Evolutionary conservation across 257 asterid species (phyloP).

Genomic region (Salvia splendens): DNA sequence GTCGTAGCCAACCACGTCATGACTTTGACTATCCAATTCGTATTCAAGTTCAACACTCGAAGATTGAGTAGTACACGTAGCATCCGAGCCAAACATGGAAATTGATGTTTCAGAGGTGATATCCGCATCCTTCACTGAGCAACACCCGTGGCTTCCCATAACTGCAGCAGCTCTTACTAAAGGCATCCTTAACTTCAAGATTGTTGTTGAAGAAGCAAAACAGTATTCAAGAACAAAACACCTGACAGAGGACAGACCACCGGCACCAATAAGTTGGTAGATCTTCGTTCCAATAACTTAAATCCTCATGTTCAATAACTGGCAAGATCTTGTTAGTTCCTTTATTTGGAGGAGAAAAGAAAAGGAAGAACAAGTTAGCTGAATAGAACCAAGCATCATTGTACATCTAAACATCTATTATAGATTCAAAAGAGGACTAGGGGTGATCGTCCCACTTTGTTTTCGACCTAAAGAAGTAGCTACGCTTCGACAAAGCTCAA

Average conservation of each 20-base stretch:
- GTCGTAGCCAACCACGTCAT: slow-evolving; percentile 47
- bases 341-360: not conserved
- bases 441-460: not conserved
- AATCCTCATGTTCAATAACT: not conserved
- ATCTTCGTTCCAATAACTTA: slow-evolving; percentile 21
- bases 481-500: not conserved
- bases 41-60: slow-evolving; percentile 44
- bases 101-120: slow-evolving; percentile 42
- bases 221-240: not conserved
- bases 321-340: slow-evolving; percentile 27
- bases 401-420: not conserved
- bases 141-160: slow-evolving; percentile 48
- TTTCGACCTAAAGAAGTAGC: not conserved
- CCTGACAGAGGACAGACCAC: not conserved
- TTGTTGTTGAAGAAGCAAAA: not conserved
- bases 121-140: slow-evolving; percentile 47
- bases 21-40: slow-evolving; percentile 45
- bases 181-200: slow-evolving; percentile 55
- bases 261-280: slow-evolving; percentile 7
- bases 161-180: slow-evolving; percentile 59
- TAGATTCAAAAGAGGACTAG: not conserved
- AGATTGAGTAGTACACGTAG: slow-evolving; percentile 52
- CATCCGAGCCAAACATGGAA: slow-evolving; percentile 48
- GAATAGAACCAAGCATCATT: not conserved
- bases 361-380: not conserved